Evolutionary conservation across 2,329 filamentous ascomycete species (phyloP).

Genomic region (Cercospora citrullina): DNA sequence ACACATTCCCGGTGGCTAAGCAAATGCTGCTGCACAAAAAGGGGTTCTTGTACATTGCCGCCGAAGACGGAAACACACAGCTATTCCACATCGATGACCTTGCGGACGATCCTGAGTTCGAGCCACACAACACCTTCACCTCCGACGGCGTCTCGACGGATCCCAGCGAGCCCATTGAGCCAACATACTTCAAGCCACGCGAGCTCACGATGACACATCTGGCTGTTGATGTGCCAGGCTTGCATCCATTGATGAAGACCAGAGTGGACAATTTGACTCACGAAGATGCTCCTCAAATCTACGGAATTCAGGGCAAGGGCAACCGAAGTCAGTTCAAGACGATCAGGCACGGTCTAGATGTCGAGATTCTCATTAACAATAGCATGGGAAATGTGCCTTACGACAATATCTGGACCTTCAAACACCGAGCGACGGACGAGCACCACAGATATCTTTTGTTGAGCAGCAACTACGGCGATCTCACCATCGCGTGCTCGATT

Average conservation of each 20-base stretch:
- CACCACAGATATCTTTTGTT: constrained; percentile 96
- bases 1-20: constrained; percentile 85
- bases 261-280: constrained; percentile 87
- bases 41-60: constrained; percentile 89
- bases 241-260: constrained; percentile 89
- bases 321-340: constrained; percentile 88
- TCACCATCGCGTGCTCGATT: constrained; percentile 88
- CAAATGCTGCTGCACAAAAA: constrained; percentile 92
- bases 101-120: constrained; percentile 83
- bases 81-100: constrained; percentile 98
- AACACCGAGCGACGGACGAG: constrained; percentile 75
- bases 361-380: constrained; percentile 62
- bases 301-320: constrained; percentile 84
- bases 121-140: constrained; percentile 59
- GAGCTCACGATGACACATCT: constrained; percentile 68
- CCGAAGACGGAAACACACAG: constrained; percentile 88
- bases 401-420: constrained; percentile 82
- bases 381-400: constrained; percentile 36
- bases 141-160: constrained; percentile 67
- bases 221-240: constrained; percentile 57
- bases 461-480: constrained; percentile 45
- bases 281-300: constrained; percentile 95
- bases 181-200: constrained; percentile 82
- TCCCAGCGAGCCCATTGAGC: constrained; percentile 67
- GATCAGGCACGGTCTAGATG: constrained; percentile 87